Percentiles rank a stretch among this genome's conserved stretches.
These are phyloP conservation scores for Zygosaccharomyces pseudobailii DNA, from an alignment of 1,139 yeast species.

Conservation along the genomic window DNA sequence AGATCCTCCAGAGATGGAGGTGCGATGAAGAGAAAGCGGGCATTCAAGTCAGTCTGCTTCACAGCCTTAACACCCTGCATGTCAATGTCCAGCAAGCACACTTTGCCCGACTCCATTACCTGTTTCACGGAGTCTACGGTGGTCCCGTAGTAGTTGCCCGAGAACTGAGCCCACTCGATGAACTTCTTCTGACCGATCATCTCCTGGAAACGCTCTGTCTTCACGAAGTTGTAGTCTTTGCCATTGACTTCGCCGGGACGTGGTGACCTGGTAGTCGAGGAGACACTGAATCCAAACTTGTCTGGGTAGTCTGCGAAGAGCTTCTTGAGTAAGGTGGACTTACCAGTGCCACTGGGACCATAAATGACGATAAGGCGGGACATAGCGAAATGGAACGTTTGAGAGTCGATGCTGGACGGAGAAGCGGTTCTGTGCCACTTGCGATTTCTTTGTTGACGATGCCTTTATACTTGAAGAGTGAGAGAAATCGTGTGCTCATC, in stretches of 20 bases:
- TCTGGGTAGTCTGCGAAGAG: conserved; percentile 86
- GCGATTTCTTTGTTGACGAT: background rate
- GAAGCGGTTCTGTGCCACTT: background rate
- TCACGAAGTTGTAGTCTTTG: conserved; percentile 79
- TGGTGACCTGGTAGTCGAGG: conserved; percentile 90
- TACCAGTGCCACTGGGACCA: conserved; percentile 97
- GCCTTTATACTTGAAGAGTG: background rate
- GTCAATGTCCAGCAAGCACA: conserved; percentile 92
- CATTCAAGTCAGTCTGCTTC: conserved; percentile 71
- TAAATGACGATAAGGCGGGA: conserved; percentile 86
- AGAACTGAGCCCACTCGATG: conserved; percentile 96
- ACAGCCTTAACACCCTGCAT: conserved; percentile 98
- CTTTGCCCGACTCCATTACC: conserved; percentile 51
- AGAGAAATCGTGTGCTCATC: background rate
- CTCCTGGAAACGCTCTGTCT: conserved; percentile 71
- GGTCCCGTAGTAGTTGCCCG: conserved; percentile 97
- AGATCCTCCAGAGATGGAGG: conserved; percentile 88
- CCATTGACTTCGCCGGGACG: conserved; percentile 90
- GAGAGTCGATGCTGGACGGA: background rate
- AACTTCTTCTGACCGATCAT: conserved; percentile 71
- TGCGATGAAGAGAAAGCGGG: conserved; percentile 79
- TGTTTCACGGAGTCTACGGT: conserved; percentile 73
- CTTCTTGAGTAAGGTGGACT: conserved; percentile 86
- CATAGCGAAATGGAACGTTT: conserved; percentile 15
- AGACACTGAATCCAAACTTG: conserved; percentile 87